Evolutionary conservation across 225 moss, liverwort and hornwort species (phyloP).

Genomic region (Pseudoscleropodium purum): DNA sequence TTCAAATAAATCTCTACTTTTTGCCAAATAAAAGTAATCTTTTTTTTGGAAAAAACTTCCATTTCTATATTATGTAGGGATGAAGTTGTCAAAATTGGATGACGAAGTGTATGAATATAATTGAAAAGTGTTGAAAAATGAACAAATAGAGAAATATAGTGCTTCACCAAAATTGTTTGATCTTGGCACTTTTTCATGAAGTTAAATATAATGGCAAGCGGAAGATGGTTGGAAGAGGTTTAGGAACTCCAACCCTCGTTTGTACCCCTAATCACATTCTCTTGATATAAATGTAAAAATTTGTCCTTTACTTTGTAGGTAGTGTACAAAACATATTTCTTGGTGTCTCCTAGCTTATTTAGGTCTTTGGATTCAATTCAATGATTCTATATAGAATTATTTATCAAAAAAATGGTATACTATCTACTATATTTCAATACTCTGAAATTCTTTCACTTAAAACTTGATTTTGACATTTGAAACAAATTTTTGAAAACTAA

Average conservation of each 20-base stretch:
- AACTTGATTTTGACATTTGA: not conserved
- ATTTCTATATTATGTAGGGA: too few species aligned
- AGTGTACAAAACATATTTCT: fast-evolving
- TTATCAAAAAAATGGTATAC: not conserved
- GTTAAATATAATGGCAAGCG: fast-evolving
- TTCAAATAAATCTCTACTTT: too few species aligned
- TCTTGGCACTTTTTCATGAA: fast-evolving
- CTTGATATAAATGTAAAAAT: fast-evolving
- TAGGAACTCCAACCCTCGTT: fast-evolving
- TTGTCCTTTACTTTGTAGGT: fast-evolving
- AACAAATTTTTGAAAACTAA: too few species aligned
- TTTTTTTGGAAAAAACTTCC: fast-evolving
- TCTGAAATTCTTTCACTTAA: not conserved
- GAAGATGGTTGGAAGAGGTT: not conserved
- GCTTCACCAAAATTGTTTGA: fast-evolving
- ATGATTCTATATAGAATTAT: fast-evolving
- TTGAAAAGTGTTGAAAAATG: not conserved
- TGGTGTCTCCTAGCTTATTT: not conserved
- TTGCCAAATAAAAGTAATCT: not conserved
- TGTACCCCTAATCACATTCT: fast-evolving
- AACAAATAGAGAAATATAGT: not conserved
- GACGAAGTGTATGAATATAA: too few species aligned
- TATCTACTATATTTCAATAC: fast-evolving
- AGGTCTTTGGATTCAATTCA: not conserved
- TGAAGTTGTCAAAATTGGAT: not conserved